phyloP scores from a whole-genome alignment of 495 filamentous ascomycete species.

The Tetracladium setigerum region DNA sequence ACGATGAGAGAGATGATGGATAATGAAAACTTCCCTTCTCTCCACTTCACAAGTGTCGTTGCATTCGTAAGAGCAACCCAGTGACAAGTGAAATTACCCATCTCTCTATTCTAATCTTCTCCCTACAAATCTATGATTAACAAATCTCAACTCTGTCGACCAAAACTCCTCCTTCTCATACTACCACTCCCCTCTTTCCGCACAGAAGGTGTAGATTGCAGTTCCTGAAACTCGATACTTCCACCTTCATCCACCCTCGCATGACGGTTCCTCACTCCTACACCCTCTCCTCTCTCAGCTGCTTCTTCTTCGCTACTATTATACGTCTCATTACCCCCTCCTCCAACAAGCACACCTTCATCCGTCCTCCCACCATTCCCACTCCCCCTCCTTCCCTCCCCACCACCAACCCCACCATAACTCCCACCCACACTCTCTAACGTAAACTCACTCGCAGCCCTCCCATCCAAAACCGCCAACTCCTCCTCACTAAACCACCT shows the following conservation, averaged over 20 bases:
- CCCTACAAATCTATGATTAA: no score
- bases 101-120: no score
- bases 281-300: constrained; percentile 26
- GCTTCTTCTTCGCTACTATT: constrained; percentile 25
- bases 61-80: no score
- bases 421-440: constrained; percentile 78
- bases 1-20: no score
- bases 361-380: constrained; percentile 2
- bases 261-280: constrained; percentile 7
- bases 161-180: constrained; percentile 16
- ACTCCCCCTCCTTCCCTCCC: neutral
- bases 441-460: constrained; percentile 76
- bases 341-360: constrained; percentile 4
- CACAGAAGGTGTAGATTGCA: no score
- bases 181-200: constrained; percentile 1
- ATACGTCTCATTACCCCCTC: constrained; percentile 21
- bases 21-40: no score
- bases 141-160: no score
- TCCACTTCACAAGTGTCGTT: no score
- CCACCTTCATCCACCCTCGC: constrained; percentile 11
- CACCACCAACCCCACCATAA: constrained; percentile 40
- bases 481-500: constrained; percentile 60
- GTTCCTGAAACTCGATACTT: constrained; percentile 14
- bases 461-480: constrained; percentile 63
- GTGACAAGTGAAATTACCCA: no score